Evolutionary conservation across 768 basidiomycete genomes (phyloP), one percentile per base, ranked within the genome.

Genomic region (Panaeolus papilionaceus): DNA sequence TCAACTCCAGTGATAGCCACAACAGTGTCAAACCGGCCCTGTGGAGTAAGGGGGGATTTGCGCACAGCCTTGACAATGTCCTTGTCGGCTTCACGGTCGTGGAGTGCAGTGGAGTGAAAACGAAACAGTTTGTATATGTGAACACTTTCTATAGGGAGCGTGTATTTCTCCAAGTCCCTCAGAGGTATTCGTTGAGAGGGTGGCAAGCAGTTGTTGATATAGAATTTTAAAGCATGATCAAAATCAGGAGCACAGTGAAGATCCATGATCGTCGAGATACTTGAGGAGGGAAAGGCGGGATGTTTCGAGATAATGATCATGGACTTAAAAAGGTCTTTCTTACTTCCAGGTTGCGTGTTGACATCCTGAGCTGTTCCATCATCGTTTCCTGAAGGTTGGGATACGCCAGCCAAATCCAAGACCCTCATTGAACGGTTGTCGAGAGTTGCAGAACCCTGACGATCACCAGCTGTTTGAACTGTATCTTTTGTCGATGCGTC

Each of bases 171-270:
- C 42, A 4, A 65, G 11, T 10, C 11, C 11, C 16, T 42, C 4
- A 14, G 11, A 42, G 42, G 54, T 14, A 40, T 37, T 12, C 45
- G 42, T 23, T 44, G 28, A 20, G 51, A 38, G 28, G 44, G 33
- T 70, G 39, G 2, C 2, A 66, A 64, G 66, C 68, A 78, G 65
- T 23, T 72, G 42, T 74, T 82, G 73, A 64, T 73, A 75, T 63
- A 75, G 38, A 63, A 38, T 37, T 72, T 72, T 12, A 74, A 71
- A 61, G 70, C 58, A 72, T 70, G 23, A 71, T 68, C 42, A 76
- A 81, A 69, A 72, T 69, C 18, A 65, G 66, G 65, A 39, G 74
- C 64, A 64, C 65, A 20, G 47, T 75, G 74, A n/a, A 47, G 54
- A 0, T 61, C 18, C 23, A 65, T 26, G 28, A 75, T 71, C 14